Percentiles rank a stretch among this genome's conserved stretches.
Conservation (phyloP, 2,329 filamentous ascomycete species). For the Colletotrichum spinosum region DNA sequence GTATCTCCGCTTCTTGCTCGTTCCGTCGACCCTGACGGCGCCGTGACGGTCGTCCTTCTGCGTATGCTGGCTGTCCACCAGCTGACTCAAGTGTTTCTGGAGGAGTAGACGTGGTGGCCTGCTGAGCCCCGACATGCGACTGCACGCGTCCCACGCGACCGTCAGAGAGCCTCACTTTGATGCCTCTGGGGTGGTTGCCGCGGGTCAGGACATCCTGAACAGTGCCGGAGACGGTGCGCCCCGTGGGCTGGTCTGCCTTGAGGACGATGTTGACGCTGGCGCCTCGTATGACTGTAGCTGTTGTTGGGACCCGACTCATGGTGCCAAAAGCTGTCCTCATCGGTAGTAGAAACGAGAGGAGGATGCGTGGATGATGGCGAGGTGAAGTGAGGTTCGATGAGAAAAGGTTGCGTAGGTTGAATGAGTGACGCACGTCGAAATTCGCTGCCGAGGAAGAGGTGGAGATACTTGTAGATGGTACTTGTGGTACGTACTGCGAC, state of each 20-base stretch:
- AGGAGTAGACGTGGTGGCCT: slow-evolving; percentile 13
- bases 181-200: slow-evolving; percentile 80
- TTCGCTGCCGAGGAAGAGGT: no score
- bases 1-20: neutral
- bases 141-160: slow-evolving; percentile 82
- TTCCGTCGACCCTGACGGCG: slow-evolving; percentile 37
- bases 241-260: slow-evolving; percentile 81
- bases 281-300: slow-evolving; percentile 68
- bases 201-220: slow-evolving; percentile 77
- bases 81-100: slow-evolving; percentile 13
- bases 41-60: slow-evolving; percentile 3
- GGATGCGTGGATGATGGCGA: neutral
- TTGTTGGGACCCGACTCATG: slow-evolving; percentile 55
- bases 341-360: no score
- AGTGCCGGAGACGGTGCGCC: slow-evolving; percentile 74
- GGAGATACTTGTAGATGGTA: no score
- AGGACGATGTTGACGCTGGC: slow-evolving; percentile 78
- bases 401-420: no score
- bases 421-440: no score
- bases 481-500: no score
- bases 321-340: no score
- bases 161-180: slow-evolving; percentile 80
- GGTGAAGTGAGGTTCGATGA: neutral
- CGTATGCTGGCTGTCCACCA: neutral
- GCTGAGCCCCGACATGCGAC: slow-evolving; percentile 56